Percentiles rank a stretch among this genome's conserved stretches.
Conservation (phyloP, 2,329 filamentous ascomycete genomes). For the Trichoderma endophyticum region DNA sequence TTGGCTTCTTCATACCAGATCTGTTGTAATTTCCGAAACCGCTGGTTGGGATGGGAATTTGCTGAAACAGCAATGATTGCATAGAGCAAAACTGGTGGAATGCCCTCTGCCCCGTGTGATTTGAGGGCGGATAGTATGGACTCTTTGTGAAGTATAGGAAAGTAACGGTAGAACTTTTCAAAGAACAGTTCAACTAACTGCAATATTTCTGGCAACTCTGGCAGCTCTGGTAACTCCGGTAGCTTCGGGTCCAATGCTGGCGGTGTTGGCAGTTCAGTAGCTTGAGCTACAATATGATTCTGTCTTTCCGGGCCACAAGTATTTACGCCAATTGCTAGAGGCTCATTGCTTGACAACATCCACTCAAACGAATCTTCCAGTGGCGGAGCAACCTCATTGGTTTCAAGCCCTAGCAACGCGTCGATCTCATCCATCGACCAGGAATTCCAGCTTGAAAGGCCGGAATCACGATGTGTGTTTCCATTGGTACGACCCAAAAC, state of each 20-base stretch:
- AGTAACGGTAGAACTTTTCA: constrained; percentile 23
- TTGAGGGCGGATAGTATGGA: constrained; percentile 5
- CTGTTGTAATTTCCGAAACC: constrained; percentile 21
- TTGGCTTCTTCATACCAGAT: constrained; percentile 25
- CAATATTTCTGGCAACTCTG: constrained; percentile 16
- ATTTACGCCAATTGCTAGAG: not conserved
- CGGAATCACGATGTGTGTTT: not conserved
- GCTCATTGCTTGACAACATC: not conserved
- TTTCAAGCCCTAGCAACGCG: not conserved
- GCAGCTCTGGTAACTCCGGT: constrained; percentile 18
- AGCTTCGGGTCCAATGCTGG: constrained; percentile 18
- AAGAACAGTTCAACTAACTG: constrained; percentile 26
- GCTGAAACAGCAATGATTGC: constrained; percentile 25
- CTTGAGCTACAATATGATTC: not conserved
- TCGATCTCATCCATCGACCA: constrained; percentile 9
- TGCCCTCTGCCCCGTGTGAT: not conserved
- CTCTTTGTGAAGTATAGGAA: constrained; percentile 25
- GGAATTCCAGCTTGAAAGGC: not conserved
- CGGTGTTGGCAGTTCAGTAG: not conserved
- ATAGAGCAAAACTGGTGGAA: constrained; percentile 18
- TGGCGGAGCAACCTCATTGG: not conserved
- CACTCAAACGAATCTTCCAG: not conserved
- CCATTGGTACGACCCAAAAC: not conserved
- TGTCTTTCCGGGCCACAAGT: not conserved
- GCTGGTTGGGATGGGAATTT: constrained; percentile 21